Evolutionary conservation across 768 basidiomycete species (phyloP), one percentile per base, ranked within the genome.

Genomic region (Boletus pseudo-olivaceus): DNA sequence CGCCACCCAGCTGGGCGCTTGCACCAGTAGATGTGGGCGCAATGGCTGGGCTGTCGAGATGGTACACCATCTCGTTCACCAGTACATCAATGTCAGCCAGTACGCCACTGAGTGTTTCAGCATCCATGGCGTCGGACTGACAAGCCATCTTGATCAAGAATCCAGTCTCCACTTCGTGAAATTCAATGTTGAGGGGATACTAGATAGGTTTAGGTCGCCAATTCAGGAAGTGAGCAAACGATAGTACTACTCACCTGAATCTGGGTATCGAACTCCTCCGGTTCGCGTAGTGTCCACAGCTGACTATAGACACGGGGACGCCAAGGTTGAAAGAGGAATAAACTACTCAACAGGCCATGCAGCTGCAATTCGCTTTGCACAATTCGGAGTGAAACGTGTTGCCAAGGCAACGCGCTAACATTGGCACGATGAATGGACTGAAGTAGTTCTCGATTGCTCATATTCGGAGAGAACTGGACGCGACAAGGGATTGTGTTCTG

Each of bases 401-500:
- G 78, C 72, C 76, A 77, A 1, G 69, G 60, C 51, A 77, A 60
- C 15, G 73, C 72, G 3, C 72, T 66, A 29, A 77, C 58, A 49
- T 79, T 78, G 17, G 54, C 52, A 30, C 62, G 53, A 43, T 80
- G 78, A 27, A 79, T 66, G 9, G 58, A 58, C 40, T 60, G 65
- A 27, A 79, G 64, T 5, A 78, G 44, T 7, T 71, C 71, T 33
- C 63, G 64, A 51, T 75, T 77, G 5, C 45, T 60, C 41, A 60
- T 51, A 6, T 43, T 43, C 14, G 43, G 49, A 11, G 52, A 56
- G 32, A 79, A 40, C n/a, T 51, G 66, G 45, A 79, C 61, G 9
- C 78, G 73, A 48, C 71, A 78, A 7, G 78, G 78, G 17, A 79
- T 65, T 1, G 78, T 79, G 55, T 76, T 80, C 78, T 79, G 26